Evolutionary conservation across 2,329 filamentous ascomycete species (phyloP).

Genomic region (Penicillium oxalicum): DNA sequence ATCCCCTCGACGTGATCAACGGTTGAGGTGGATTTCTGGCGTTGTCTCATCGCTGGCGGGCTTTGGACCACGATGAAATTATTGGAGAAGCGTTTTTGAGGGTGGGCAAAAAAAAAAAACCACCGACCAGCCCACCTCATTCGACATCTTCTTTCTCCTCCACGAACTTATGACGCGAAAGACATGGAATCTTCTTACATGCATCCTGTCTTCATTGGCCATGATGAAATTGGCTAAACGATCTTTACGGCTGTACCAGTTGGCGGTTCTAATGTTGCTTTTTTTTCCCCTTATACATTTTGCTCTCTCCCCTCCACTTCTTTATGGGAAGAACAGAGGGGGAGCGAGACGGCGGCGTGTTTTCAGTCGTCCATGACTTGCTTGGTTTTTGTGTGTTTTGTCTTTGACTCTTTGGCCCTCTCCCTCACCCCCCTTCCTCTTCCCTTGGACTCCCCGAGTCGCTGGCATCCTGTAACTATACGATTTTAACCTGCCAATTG

Average conservation of each 20-base stretch:
- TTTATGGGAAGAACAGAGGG: background rate
- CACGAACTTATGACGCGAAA: slow-evolving; percentile 19
- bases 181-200: background rate
- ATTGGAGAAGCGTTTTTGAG: background rate
- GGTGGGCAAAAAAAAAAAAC: slow-evolving; percentile 11
- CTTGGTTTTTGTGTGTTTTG: too few relatives aligned
- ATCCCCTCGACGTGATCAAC: too few relatives aligned
- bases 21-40: too few relatives aligned
- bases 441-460: too few relatives aligned
- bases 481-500: background rate
- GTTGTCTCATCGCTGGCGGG: too few relatives aligned
- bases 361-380: too few relatives aligned
- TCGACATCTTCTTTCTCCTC: too few relatives aligned
- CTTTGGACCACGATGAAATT: too few relatives aligned
- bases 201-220: slow-evolving; percentile 8
- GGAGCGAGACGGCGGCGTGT: background rate
- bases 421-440: too few relatives aligned
- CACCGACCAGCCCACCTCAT: too few relatives aligned
- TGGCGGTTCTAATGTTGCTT: background rate
- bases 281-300: background rate
- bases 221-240: slow-evolving; percentile 14
- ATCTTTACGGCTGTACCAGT: slow-evolving; percentile 13
- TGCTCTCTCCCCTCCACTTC: too few relatives aligned
- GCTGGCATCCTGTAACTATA: slow-evolving; percentile 1
- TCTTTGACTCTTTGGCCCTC: background rate